Evolutionary conservation across 768 basidiomycete genomes (phyloP).

Genomic region (Lactarius akahatsu): DNA sequence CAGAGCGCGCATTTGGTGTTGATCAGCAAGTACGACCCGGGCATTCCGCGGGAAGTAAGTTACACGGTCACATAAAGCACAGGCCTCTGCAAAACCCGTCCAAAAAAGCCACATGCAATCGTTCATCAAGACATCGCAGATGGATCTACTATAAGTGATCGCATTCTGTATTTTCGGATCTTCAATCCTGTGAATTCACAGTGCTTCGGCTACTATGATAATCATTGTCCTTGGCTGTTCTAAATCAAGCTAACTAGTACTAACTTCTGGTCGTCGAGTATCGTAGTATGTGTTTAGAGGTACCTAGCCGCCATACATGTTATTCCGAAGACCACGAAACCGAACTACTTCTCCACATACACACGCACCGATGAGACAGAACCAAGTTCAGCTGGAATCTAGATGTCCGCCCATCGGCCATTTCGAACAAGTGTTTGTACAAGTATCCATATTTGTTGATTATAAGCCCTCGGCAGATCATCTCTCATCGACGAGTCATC

Average conservation of each 20-base stretch:
- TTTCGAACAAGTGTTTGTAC: neutral
- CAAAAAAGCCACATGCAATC: no score
- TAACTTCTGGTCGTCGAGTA: neutral
- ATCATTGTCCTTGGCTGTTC: neutral
- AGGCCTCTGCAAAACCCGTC: no score
- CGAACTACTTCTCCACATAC: neutral
- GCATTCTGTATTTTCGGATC: neutral
- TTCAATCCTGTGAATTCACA: neutral
- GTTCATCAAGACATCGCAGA: no score
- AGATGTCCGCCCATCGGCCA: neutral
- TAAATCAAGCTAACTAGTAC: neutral
- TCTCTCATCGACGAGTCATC: neutral
- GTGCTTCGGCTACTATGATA: neutral
- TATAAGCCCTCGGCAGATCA: neutral
- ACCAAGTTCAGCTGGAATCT: neutral
- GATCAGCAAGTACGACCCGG: no score
- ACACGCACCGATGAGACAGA: neutral
- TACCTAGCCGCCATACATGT: neutral
- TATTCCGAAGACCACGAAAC: neutral
- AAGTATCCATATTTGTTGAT: neutral
- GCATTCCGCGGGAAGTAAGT: no score
- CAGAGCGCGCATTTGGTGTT: no score
- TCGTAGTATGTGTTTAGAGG: neutral
- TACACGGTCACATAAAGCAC: no score
- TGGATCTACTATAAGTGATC: no score